Percentiles rank a stretch among this genome's conserved stretches.
phyloP scores from a whole-genome alignment of 2,329 filamentous ascomycete genomes.

The Fusarium xyrophilum region DNA sequence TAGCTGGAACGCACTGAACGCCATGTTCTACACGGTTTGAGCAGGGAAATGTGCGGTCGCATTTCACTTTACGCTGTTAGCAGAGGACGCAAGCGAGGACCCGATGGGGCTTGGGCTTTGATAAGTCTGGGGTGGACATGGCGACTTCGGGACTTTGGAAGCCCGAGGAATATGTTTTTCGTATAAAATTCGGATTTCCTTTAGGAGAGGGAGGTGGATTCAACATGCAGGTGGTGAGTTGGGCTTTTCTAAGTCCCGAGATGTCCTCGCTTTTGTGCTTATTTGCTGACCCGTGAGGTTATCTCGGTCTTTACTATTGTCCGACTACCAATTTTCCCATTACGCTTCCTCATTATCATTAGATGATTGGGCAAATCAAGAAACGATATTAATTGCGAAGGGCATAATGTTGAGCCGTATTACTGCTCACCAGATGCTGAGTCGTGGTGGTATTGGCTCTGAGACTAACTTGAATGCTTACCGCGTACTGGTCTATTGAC shows the following conservation, averaged over 20 bases:
- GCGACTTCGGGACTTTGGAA: not conserved
- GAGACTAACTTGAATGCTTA: not conserved
- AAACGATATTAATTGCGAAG: rapidly evolving
- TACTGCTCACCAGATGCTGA: not conserved
- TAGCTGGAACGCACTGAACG: conserved; percentile 53
- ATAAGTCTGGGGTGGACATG: conserved; percentile 2
- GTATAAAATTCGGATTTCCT: too few species aligned
- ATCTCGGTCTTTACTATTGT: conserved; percentile 2
- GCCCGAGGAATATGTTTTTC: not conserved
- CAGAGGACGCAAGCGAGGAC: conserved; percentile 63
- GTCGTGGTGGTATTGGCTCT: rapidly evolving
- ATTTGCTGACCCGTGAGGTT: not conserved
- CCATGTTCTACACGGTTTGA: conserved; percentile 57
- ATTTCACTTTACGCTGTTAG: conserved; percentile 70
- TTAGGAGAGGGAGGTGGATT: too few species aligned
- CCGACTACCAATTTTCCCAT: conserved; percentile 2
- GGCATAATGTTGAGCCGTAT: not conserved
- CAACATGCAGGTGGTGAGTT: not conserved
- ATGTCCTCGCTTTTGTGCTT: conserved; percentile 3
- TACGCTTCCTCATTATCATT: rapidly evolving
- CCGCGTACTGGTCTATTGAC: not conserved
- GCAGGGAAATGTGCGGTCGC: conserved; percentile 66
- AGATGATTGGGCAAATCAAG: rapidly evolving
- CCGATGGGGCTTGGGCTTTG: conserved; percentile 37
- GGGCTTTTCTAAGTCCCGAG: conserved; percentile 11